Evolutionary conservation across 1,284 basidiomycete species (phyloP), one percentile per base, ranked within the genome.

Genomic region (Rhodotorula sp.): DNA sequence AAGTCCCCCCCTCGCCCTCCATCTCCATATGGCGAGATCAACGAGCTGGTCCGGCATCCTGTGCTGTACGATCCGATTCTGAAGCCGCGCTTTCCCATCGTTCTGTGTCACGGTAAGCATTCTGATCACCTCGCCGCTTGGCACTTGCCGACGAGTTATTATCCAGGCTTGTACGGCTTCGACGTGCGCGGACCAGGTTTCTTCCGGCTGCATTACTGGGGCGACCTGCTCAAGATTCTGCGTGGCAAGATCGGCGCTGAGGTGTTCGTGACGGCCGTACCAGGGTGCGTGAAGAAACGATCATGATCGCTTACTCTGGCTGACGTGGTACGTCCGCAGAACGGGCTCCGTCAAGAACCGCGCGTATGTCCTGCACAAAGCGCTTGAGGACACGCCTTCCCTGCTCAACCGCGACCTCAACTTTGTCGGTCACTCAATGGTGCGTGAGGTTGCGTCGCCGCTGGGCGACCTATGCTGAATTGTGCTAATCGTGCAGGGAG

Each of bases 341-440:
- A 98, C 95, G 13, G 96, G 94, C 7, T 94, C 92, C 0, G 90
- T 99, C 66, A 83, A 87, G 53, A 89, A 91, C 46, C 87, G 96
- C 20, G 91, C 94, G 0, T 85, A 88, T 68, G 85, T 86, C 58
- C 84, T 99, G 72, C 86, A 99, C 80, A 82, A 85, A 30, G 88
- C 90, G 73, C 84, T 99, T 16, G 83, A 86, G 69, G 79, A 84
- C 37, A 88, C 86, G 62, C 87, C 88, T 1, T 76, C 73, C 16
- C 72, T 81, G 9, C 83, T 82, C 57, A 92, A 86, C 58, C 86
- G 86, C 77, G 89, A 86, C 63, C 80, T 98, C 77, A 99, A 99
- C 80, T 89, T 99, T 77, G 84, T 99, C 56, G 96, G 92, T 0
- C 96, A 99, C 79, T 94, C 91, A 26, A 99, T 99, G 96, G 85